A percentile compares a stretch with the other conserved stretches of the same genome.
These are phyloP conservation scores for Trypanosoma platydactyli DNA, from an alignment of 208 protist species.

Conservation along the genomic window DNA sequence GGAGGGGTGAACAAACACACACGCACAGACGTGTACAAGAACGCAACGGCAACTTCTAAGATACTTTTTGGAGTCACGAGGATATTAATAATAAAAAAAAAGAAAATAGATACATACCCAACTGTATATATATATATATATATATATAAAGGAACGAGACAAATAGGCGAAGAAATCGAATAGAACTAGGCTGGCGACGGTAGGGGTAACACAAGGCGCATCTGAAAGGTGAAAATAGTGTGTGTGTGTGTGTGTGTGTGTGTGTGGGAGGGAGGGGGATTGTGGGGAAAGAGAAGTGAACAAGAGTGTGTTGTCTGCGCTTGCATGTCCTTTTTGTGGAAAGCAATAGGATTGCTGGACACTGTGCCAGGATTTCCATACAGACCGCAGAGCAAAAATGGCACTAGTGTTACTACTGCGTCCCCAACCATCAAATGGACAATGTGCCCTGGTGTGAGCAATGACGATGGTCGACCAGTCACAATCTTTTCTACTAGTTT, in stretches of 20 bases:
- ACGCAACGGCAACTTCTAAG: too few species aligned
- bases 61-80: too few species aligned
- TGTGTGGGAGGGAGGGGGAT: background rate
- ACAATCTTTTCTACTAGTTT: constrained; percentile 61
- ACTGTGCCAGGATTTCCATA: constrained; percentile 79
- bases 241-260: too few species aligned
- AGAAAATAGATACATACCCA: too few species aligned
- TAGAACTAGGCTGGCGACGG: too few species aligned
- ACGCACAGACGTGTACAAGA: too few species aligned
- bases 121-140: too few species aligned
- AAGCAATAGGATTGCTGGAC: constrained; percentile 64
- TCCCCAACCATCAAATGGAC: constrained; percentile 48
- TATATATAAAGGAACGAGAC: too few species aligned
- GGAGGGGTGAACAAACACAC: too few species aligned
- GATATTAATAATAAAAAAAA: too few species aligned
- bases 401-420: constrained; percentile 1
- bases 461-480: constrained; percentile 47
- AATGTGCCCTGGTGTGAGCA: constrained; percentile 38
- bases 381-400: constrained; percentile 25
- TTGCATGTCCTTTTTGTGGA: constrained; percentile 69
- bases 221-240: background rate
- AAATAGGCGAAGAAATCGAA: too few species aligned
- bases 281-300: background rate
- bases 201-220: too few species aligned
- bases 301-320: background rate